Base-by-base conservation (phyloP, 805 yeast species). In the Isabelozyma gotoi region DNA sequence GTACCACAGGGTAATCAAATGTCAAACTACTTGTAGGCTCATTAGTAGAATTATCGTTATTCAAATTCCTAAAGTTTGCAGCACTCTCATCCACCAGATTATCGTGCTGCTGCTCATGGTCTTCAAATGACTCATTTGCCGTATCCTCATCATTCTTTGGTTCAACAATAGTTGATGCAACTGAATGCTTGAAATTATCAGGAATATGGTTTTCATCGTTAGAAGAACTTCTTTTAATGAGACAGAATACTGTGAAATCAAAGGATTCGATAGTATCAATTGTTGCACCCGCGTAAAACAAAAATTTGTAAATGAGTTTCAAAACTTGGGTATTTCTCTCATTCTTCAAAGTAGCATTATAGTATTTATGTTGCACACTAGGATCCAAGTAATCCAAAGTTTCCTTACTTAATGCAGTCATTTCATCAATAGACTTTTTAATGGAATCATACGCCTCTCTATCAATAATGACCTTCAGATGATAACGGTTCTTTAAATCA, bases 261-360 rank as follows among this genome's bases (percentile, higher is more conserved):
- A 83, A 73, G 5, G 84, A 73, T 56, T 82, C 88, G 38, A 82
- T 55, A 12, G 73, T 56, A 53, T 81, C 81, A 45, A 81, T 58
- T 51, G 78, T 68, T 11, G 74, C 64, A 32, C 79, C 65, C 1
- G 80, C 72, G 7, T 68, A 59, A 24, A 78, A 76, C 24, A 83
- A 64, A 18, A 73, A 69, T 51, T 78, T 78, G 57, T 82, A 82
- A 32, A 81, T 63, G 19, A 76, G 59, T 16, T 83, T 68, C 36
- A 81, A 63, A 6, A 82, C 70, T 6, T 75, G 78, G 21, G 81
- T 69, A 48, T 82, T 81, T 55, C 85, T 50, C 36, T 70, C 76
- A 27, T 55, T 62, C 39, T 56, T 57, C 39, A 71, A 57, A 2
- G 45, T 33, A 14, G 60, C 62, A 42, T 69, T 72, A 50, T 61